phyloP scores from a whole-genome alignment of 1,284 basidiomycete species.

The Boletellus deceptivus region DNA sequence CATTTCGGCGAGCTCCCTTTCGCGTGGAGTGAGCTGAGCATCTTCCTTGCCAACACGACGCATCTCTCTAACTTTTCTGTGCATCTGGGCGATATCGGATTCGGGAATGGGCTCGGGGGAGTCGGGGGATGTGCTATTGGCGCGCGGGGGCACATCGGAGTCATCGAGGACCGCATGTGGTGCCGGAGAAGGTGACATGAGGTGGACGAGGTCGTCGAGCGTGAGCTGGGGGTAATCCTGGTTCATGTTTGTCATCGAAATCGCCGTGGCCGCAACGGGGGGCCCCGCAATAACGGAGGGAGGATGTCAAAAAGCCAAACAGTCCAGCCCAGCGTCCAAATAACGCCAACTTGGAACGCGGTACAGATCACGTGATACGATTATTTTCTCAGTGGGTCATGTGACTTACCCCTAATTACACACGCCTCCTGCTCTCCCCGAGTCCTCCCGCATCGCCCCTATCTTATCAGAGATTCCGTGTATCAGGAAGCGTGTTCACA shows the following conservation, averaged over 20 bases:
- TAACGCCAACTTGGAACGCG: constrained; percentile 34
- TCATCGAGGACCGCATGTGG: constrained; percentile 26
- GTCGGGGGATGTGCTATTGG: constrained; percentile 16
- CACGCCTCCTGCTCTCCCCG: too few relatives aligned
- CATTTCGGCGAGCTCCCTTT: constrained; percentile 59
- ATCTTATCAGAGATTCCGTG: too few relatives aligned
- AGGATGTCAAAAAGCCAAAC: constrained; percentile 36
- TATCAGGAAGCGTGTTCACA: too few relatives aligned
- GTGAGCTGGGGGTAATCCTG: constrained; percentile 36
- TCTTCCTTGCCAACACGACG: neutral
- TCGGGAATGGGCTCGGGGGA: constrained; percentile 24
- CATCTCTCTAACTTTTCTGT: constrained; percentile 20
- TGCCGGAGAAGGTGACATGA: constrained; percentile 40
- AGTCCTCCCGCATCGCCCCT: too few relatives aligned
- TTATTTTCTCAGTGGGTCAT: constrained; percentile 22
- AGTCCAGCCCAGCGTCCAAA: constrained; percentile 19
- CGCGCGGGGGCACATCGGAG: constrained; percentile 14
- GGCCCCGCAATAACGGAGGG: constrained; percentile 10
- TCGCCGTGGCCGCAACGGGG: constrained; percentile 4
- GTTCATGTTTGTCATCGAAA: constrained; percentile 20
- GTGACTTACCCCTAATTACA: constrained; percentile 12
- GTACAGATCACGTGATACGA: constrained; percentile 25
- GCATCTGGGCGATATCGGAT: constrained; percentile 26
- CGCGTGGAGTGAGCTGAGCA: constrained; percentile 32
- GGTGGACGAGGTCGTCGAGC: constrained; percentile 42